Base-by-base conservation (phyloP, 148 eudicot genomes). In the Rheum nobile region DNA sequence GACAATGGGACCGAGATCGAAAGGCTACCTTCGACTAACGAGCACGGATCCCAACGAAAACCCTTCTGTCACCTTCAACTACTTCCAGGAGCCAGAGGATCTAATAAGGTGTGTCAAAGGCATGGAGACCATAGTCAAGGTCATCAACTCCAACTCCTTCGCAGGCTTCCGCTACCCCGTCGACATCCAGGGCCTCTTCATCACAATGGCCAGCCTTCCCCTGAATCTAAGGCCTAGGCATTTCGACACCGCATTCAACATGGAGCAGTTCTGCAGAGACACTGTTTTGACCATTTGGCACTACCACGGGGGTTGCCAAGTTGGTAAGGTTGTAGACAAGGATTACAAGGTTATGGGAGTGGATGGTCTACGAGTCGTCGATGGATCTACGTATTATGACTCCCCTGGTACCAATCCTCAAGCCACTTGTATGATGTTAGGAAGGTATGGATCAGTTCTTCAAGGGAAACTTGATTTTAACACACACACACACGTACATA, bases 221-320 rank as follows among this genome's bases (percentile, higher is more conserved):
- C 67, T 80, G 4, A 89, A 89, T 67, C 59, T 82, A 72, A 70
- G 85, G 42, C 77, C 75, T 0, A 77, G 54, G 29, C 75, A 73
- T 73, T 34, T 47, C 8, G 42, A 74, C 34, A 7, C 59, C 14
- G 61, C 42, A 0, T 29, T 73, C 16, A 32, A 74, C 65, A 54
- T 84, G 32, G 81, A 80, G 21, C 82, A 81, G 31, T 87, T 75
- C 75, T 88, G 91, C 13, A 80, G 73, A 72, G 89, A 85, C 47
- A 88, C 88, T 1, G 89, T 88, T 0, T 82, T 82, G 81, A 88
- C 91, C n/a, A 85, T 88, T 67, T 88, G 87, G 88, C 91, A 85
- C n/a, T 88, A 85, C n/a, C 88, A 85, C 67, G 91, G 89, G 0
- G 91, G 91, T 1, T 88, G 91, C 16, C 85, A 82, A 65, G 88